phyloP scores from a whole-genome alignment of 305 asterid species.

The Petunia hybrid region DNA sequence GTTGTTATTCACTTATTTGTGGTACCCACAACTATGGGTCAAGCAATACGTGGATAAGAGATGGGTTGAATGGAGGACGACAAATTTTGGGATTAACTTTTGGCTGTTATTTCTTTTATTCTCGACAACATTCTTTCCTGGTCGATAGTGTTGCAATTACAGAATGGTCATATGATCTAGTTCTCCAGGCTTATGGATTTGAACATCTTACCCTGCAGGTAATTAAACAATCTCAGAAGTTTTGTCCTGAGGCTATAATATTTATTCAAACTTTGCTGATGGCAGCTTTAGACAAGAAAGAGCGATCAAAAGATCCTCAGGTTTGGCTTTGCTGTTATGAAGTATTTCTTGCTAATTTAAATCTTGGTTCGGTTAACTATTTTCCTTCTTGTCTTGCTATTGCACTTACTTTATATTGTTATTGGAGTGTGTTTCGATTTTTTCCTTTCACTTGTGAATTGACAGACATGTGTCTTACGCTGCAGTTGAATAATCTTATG shows the following conservation, averaged over 20 bases:
- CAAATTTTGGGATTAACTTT: background rate
- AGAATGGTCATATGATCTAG: background rate
- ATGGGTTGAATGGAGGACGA: background rate
- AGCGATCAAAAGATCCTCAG: constrained; percentile 61
- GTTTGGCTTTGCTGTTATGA: constrained; percentile 47
- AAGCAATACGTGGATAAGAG: background rate
- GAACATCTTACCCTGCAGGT: constrained; percentile 54
- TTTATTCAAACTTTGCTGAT: constrained; percentile 71
- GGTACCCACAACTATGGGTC: background rate
- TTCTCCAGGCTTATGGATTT: constrained; percentile 23
- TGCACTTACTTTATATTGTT: constrained; percentile 4
- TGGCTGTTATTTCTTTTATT: background rate
- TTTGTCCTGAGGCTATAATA: constrained; percentile 82
- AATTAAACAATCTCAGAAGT: constrained; percentile 68
- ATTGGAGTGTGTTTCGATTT: background rate
- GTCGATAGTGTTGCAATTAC: constrained; percentile 13
- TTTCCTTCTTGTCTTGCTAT: background rate
- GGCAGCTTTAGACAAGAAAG: constrained; percentile 66
- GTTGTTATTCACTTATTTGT: background rate
- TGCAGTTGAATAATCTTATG: constrained; percentile 79
- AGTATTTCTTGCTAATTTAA: constrained; percentile 25
- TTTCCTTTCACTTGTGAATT: constrained; percentile 15
- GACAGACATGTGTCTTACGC: constrained; percentile 26
- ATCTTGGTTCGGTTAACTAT: background rate
- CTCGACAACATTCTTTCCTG: background rate